A percentile compares a stretch with the other conserved stretches of the same genome.
These are phyloP conservation scores for Ascodesmis nigricans DNA, from an alignment of 495 filamentous ascomycete genomes.

Conservation along the genomic window DNA sequence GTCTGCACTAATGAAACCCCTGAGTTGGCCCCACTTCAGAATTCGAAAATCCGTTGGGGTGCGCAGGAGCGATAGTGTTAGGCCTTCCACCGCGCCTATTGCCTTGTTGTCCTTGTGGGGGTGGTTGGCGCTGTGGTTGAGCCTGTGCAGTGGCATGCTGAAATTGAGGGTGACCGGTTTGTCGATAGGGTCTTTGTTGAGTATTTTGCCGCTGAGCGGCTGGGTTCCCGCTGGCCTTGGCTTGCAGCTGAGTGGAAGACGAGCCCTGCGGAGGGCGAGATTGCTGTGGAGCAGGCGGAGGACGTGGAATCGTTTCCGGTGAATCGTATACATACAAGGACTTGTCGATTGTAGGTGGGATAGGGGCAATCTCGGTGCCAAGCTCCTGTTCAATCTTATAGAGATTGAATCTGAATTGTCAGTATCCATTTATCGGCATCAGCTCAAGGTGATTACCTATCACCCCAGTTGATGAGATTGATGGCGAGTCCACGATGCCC, in stretches of 20 bases:
- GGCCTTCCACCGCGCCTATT: too few species aligned
- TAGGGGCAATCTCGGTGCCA: conserved; percentile 90
- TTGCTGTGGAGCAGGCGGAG: conserved; percentile 28
- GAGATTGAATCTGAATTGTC: conserved; percentile 46
- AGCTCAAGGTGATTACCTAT: conserved; percentile 30
- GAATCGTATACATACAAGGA: conserved; percentile 95
- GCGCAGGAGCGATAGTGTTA: too few species aligned
- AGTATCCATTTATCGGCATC: conserved; percentile 6
- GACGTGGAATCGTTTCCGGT: conserved; percentile 79
- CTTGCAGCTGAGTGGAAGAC: too few species aligned
- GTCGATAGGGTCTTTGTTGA: too few species aligned
- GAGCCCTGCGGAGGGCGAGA: conserved; percentile 3
- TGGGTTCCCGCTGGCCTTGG: too few species aligned
- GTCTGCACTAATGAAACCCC: too few species aligned
- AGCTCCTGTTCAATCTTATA: conserved; percentile 97
- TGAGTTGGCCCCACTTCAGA: too few species aligned
- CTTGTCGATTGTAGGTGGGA: conserved; percentile 87
- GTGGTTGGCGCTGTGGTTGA: too few species aligned
- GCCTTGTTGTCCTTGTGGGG: too few species aligned
- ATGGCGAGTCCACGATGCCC: conserved; percentile 94
- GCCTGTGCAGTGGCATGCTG: conserved; percentile 28
- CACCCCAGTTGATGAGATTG: conserved; percentile 98
- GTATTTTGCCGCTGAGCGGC: too few species aligned
- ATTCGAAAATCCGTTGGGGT: too few species aligned
- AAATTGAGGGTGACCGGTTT: neutral